Conservation (phyloP, 78 protist species). For the Acrasis kona region DNA sequence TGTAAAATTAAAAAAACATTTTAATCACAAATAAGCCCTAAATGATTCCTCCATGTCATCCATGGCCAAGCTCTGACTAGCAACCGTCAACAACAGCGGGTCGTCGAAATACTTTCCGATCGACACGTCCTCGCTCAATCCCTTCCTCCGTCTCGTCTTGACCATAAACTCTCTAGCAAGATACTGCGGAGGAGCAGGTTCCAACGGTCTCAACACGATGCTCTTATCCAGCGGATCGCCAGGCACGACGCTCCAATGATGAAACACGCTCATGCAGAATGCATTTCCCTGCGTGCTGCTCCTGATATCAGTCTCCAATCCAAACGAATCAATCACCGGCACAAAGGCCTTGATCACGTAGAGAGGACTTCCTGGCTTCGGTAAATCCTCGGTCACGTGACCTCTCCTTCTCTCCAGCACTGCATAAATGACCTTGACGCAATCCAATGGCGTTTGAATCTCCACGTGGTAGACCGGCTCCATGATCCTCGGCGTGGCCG, state of each 20-base stretch:
- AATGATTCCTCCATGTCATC: too few relatives aligned
- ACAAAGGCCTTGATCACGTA: constrained; percentile 60
- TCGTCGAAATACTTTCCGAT: neutral
- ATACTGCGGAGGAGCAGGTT: constrained; percentile 62
- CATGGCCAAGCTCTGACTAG: too few relatives aligned
- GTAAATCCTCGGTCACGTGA: constrained; percentile 49
- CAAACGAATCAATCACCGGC: constrained; percentile 96
- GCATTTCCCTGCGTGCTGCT: constrained; percentile 77
- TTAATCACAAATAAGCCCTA: too few relatives aligned
- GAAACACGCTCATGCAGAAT: constrained; percentile 73
- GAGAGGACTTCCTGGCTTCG: constrained; percentile 91
- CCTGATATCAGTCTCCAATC: constrained; percentile 96
- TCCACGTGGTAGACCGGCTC: constrained; percentile 92
- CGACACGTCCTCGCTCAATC: constrained; percentile 22
- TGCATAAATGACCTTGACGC: constrained; percentile 73
- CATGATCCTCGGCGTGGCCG: constrained; percentile 86
- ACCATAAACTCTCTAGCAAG: constrained; percentile 98
- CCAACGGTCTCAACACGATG: constrained; percentile 77
- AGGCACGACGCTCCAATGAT: constrained; percentile 81
- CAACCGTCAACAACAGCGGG: neutral
- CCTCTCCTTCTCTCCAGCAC: constrained; percentile 84
- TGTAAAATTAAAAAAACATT: too few relatives aligned
- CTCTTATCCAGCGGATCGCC: constrained; percentile 97
- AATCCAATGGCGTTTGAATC: constrained; percentile 81
- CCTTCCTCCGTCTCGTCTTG: constrained; percentile 98